Evolutionary conservation across 75 land plant genomes (phyloP).

Genomic region (Sequoiadendron giganteum): DNA sequence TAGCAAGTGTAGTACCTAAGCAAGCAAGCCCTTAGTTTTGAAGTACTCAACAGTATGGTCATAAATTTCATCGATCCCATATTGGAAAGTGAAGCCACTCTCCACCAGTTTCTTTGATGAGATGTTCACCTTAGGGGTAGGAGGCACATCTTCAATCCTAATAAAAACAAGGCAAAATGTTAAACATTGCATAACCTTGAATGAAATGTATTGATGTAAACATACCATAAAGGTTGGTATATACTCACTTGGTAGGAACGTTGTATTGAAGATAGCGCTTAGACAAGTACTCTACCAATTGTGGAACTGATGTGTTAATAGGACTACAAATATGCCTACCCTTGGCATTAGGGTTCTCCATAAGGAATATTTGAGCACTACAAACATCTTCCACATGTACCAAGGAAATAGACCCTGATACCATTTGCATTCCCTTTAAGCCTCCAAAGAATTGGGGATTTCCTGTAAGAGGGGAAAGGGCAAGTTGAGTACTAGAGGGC

Average conservation of each 20-base stretch:
- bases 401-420: slow-evolving; percentile 53
- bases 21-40: slow-evolving; percentile 18
- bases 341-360: slow-evolving; percentile 51
- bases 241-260: slow-evolving; percentile 56
- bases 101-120: slow-evolving; percentile 50
- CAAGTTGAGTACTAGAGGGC: slow-evolving; percentile 34
- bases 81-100: slow-evolving; percentile 14
- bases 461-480: slow-evolving; percentile 52
- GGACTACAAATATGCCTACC: slow-evolving; percentile 77
- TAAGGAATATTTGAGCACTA: slow-evolving; percentile 60
- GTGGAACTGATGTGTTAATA: slow-evolving; percentile 35
- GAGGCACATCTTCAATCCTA: slow-evolving; percentile 23
- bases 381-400: slow-evolving; percentile 76
- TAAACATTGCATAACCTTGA: slow-evolving; percentile 7
- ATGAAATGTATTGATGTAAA: neutral
- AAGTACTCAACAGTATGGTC: slow-evolving; percentile 10
- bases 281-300: slow-evolving; percentile 57
- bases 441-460: slow-evolving; percentile 1
- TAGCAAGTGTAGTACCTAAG: neutral
- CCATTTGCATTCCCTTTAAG: slow-evolving; percentile 48
- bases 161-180: slow-evolving; percentile 37
- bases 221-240: neutral
- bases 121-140: slow-evolving; percentile 21
- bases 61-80: neutral
- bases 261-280: slow-evolving; percentile 61